Conservation (phyloP, 176 grass and related monocot genomes). For the Hyparrhenia diplandra region DNA sequence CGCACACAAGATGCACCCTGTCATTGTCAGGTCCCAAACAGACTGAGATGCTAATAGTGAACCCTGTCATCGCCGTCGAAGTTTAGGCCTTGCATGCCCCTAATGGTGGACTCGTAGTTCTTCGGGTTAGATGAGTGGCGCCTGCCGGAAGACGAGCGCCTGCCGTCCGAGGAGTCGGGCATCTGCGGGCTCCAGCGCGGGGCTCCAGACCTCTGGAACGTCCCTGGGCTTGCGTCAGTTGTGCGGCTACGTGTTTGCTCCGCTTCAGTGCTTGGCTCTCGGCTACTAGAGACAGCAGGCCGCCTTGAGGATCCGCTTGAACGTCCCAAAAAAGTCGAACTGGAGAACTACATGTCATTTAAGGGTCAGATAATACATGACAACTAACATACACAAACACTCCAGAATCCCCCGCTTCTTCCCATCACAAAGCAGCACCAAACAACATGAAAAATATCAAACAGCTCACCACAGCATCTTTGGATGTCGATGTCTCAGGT, state of each 20-base stretch:
- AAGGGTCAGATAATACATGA: constrained; percentile 76
- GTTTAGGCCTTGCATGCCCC: constrained; percentile 78
- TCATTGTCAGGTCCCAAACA: background rate
- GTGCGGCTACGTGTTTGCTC: constrained; percentile 42
- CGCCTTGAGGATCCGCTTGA: constrained; percentile 93
- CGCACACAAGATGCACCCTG: background rate
- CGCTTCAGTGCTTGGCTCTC: constrained; percentile 38
- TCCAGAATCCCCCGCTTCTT: background rate
- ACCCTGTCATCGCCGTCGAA: constrained; percentile 53
- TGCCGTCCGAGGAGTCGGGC: constrained; percentile 39
- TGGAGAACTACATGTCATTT: constrained; percentile 91
- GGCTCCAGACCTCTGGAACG: constrained; percentile 51
- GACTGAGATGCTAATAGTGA: constrained; percentile 37
- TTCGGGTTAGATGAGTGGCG: constrained; percentile 46
- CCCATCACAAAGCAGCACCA: constrained; percentile 5
- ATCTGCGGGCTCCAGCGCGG: constrained; percentile 46
- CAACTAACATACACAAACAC: constrained; percentile 11
- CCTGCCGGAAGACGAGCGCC: constrained; percentile 52
- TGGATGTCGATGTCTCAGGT: constrained; percentile 38
- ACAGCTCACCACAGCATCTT: constrained; percentile 63
- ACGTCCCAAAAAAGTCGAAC: constrained; percentile 81
- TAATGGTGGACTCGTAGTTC: constrained; percentile 81
- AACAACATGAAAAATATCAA: constrained; percentile 14
- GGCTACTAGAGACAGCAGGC: constrained; percentile 84
- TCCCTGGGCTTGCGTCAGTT: constrained; percentile 56